Evolutionary conservation across 305 asterid species (phyloP).

Genomic region (Caryopteris hybrid): DNA sequence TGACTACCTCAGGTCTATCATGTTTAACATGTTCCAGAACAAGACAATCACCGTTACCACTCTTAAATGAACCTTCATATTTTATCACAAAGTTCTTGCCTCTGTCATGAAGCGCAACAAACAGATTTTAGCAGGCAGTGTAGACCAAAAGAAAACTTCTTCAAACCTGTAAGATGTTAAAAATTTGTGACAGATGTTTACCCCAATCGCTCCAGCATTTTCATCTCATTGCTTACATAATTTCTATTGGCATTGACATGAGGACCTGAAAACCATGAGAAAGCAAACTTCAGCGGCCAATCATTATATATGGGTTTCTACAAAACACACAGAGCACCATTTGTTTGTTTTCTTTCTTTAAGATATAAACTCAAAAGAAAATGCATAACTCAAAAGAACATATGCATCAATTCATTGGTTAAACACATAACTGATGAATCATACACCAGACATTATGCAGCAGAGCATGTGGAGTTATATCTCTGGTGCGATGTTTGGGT

Average conservation of each 20-base stretch:
- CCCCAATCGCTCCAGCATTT: conserved; percentile 94
- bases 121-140: not conserved
- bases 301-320: conserved; percentile 2
- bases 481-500: not conserved
- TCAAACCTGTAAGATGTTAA: not conserved
- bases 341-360: not conserved
- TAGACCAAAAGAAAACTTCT: not conserved
- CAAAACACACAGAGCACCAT: not conserved
- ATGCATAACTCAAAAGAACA: conserved; percentile 1
- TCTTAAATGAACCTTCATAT: conserved; percentile 71
- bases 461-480: not conserved
- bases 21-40: conserved; percentile 86
- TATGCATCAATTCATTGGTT: not conserved
- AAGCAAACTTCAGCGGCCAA: not conserved
- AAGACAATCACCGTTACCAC: conserved; percentile 64
- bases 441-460: not conserved
- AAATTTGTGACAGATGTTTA: conserved; percentile 24
- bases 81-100: conserved; percentile 80
- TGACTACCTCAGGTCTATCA: conserved; percentile 86
- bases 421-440: not conserved
- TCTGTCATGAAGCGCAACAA: conserved; percentile 39
- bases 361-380: not conserved
- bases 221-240: conserved; percentile 76
- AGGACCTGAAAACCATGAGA: conserved; percentile 60
- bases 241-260: conserved; percentile 71